These are phyloP conservation scores for Epichloe typhina DNA, from an alignment of 2,329 filamentous ascomycete species.

Conservation along the genomic window DNA sequence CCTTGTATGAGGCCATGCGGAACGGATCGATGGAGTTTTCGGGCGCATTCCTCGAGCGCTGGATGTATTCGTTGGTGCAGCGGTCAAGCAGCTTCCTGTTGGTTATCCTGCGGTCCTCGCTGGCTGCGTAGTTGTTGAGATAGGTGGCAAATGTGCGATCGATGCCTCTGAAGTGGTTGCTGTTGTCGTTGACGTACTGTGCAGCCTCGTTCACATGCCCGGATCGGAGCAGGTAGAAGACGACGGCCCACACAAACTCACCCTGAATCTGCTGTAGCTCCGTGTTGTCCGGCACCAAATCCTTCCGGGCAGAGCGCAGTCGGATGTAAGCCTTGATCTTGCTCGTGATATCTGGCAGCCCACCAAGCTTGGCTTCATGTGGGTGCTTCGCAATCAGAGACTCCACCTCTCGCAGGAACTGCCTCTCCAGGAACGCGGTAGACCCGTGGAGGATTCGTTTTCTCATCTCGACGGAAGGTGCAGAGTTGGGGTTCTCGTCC, in stretches of 20 bases:
- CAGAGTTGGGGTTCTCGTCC: conserved; percentile 56
- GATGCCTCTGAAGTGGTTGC: conserved; percentile 71
- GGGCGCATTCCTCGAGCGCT: conserved; percentile 69
- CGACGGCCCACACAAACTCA: conserved; percentile 84
- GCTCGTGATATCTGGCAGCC: conserved; percentile 74
- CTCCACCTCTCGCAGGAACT: conserved; percentile 70
- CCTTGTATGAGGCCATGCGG: conserved; percentile 94
- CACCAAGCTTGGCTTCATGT: conserved; percentile 77
- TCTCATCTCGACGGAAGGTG: conserved; percentile 51
- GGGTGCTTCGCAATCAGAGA: conserved; percentile 68
- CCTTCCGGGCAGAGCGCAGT: conserved; percentile 64
- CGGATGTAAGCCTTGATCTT: conserved; percentile 90
- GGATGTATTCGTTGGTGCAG: conserved; percentile 81
- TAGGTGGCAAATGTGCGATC: conserved; percentile 86
- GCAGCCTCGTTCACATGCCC: conserved; percentile 77
- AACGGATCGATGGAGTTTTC: conserved; percentile 87
- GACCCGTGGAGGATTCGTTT: conserved; percentile 72
- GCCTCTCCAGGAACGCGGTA: conserved; percentile 64
- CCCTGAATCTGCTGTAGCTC: conserved; percentile 68
- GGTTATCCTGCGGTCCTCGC: conserved; percentile 58
- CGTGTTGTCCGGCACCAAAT: conserved; percentile 68
- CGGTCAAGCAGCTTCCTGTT: conserved; percentile 69
- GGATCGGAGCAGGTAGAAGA: conserved; percentile 81
- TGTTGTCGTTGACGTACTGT: conserved; percentile 70
- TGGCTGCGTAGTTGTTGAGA: conserved; percentile 69